Evolutionary conservation across 2,329 filamentous ascomycete genomes (phyloP), one percentile per base, ranked within the genome.

Genomic region (Stachybotrys chlorohalonatus): DNA sequence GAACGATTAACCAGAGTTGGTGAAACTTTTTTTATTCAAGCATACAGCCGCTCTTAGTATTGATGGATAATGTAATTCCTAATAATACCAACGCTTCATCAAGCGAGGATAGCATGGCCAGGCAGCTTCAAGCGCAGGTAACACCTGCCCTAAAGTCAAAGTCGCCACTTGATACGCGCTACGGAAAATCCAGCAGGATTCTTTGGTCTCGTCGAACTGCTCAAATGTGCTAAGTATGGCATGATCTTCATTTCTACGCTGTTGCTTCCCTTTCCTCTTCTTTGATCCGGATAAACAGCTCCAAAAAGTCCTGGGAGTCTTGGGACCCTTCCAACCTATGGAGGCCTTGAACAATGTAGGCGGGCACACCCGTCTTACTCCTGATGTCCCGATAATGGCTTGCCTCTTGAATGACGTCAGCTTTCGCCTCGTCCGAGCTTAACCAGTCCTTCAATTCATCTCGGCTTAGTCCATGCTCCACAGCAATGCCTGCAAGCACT

Each of bases 401-500:
- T 15, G 56, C 57, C 16, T 63, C 53, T 7, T 50, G 50, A 13
- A 64, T 58, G 31, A 64, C 55, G 9, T 13, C 52, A 7, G 47
- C 31, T 9, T 24, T 32, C 1, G 49, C 52, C 24, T 47, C 11
- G 4, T 54, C 59, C 11, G 58, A 55, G 9, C 49, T 13, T 16
- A 62, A 36, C 32, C 53, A 58, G 15, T 47, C 52, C 0, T 59
- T 48, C 5, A 60, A 52, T 32, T 63, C 60, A 1, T 16, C 56
- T 7, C 48, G 53, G 15, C 54, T 49, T 11, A 70, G 6, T 1
- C 61, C 63, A 31, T 58, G 59, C 8, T 50, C 52, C 5, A 54
- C 52, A 11, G 64, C 67, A 11, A 64, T 55, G 16, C 60, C 54
- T 1, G 50, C 48, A 16, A 70, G 53, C 11, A 62, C 60, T 2